Conservation (phyloP, 495 filamentous ascomycete genomes). For the Cudoniella acicularis region DNA sequence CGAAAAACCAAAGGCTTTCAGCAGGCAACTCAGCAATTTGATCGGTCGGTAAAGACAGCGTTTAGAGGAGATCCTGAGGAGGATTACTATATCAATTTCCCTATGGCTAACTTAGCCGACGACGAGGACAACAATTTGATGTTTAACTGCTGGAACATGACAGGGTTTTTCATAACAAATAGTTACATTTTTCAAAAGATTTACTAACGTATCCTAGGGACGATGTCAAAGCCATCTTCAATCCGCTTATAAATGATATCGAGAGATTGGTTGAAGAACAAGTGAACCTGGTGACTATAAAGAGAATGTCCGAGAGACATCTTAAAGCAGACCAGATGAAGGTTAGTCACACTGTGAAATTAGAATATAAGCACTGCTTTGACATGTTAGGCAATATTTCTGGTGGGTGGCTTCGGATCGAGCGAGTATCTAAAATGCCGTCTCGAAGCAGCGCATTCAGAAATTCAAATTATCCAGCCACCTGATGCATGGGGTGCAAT, state of each 20-base stretch:
- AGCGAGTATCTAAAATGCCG: slow-evolving; percentile 13
- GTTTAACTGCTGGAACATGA: slow-evolving; percentile 26
- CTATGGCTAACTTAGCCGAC: slow-evolving; percentile 26
- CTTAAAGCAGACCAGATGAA: neutral
- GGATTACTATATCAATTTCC: slow-evolving; percentile 29
- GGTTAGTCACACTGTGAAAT: too few species aligned
- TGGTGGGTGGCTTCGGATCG: slow-evolving; percentile 13
- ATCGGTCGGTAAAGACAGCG: slow-evolving; percentile 24
- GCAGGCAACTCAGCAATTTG: slow-evolving; percentile 23
- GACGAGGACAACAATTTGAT: slow-evolving; percentile 15
- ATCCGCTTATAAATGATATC: slow-evolving; percentile 35
- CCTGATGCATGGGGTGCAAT: slow-evolving; percentile 33
- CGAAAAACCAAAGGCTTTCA: slow-evolving; percentile 20
- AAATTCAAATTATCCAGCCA: slow-evolving; percentile 36
- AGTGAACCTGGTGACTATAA: slow-evolving; percentile 22
- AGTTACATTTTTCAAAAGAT: too few species aligned
- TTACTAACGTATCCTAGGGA: slow-evolving; percentile 18
- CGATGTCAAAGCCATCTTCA: slow-evolving; percentile 34
- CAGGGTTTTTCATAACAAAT: too few species aligned
- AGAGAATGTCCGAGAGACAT: neutral
- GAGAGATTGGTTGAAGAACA: slow-evolving; percentile 34
- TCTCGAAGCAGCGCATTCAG: slow-evolving; percentile 25
- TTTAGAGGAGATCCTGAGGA: slow-evolving; percentile 24
- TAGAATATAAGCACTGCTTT: too few species aligned
- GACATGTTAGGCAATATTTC: slow-evolving; percentile 15